phyloP scores from a whole-genome alignment of 768 basidiomycete species.

The Kwoniella bestiolae region DNA sequence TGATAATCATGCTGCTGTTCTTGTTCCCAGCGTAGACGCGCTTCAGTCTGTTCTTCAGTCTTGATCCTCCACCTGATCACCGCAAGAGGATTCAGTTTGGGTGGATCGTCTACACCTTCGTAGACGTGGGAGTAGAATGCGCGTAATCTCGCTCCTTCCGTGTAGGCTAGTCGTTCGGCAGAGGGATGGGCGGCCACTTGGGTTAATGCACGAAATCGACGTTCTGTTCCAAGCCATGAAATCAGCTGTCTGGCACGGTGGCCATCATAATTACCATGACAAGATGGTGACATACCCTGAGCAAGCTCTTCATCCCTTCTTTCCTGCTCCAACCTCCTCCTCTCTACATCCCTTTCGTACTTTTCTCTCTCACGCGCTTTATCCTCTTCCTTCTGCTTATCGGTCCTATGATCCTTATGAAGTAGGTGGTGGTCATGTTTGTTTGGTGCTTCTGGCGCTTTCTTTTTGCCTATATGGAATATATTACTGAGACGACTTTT shows the following conservation, averaged over 20 bases:
- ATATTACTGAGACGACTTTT: slow-evolving; percentile 28
- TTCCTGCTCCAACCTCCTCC: slow-evolving; percentile 39
- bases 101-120: slow-evolving; percentile 46
- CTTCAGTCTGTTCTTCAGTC: slow-evolving; percentile 37
- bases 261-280: no score
- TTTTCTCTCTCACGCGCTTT: slow-evolving; percentile 23
- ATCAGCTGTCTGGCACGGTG: no score
- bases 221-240: slow-evolving; percentile 25
- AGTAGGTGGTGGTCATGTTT: slow-evolving; percentile 1
- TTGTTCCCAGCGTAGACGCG: slow-evolving; percentile 38
- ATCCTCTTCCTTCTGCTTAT: slow-evolving; percentile 22
- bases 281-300: slow-evolving; percentile 38
- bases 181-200: slow-evolving; percentile 50
- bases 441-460: slow-evolving; percentile 3
- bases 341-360: slow-evolving; percentile 27
- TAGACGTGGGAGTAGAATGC: slow-evolving; percentile 46
- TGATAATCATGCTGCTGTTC: slow-evolving; percentile 2
- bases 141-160: slow-evolving; percentile 36
- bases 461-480: slow-evolving; percentile 25
- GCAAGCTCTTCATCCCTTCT: slow-evolving; percentile 45
- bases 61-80: slow-evolving; percentile 44
- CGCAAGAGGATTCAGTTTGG: slow-evolving; percentile 43
- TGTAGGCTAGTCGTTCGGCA: slow-evolving; percentile 36
- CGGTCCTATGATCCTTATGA: slow-evolving; percentile 5
- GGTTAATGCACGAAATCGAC: slow-evolving; percentile 40